phyloP scores from a whole-genome alignment of 345 rosid genomes.

The Hirschfeldia incana region DNA sequence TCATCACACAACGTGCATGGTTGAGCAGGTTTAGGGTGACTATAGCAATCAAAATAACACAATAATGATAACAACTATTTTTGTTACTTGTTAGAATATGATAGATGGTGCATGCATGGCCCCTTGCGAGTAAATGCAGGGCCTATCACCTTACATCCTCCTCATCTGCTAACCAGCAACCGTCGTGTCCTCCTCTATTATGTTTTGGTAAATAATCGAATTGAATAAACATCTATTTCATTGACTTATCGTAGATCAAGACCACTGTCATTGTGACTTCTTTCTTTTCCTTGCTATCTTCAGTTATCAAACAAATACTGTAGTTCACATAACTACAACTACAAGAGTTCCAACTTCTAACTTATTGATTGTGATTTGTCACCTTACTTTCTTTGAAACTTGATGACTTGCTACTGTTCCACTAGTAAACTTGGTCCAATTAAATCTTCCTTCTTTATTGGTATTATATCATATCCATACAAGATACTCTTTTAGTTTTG shows the following conservation, averaged over 20 bases:
- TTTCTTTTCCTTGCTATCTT: no score
- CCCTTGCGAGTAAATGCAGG: slow-evolving; percentile 25
- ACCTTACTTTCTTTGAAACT: slow-evolving; percentile 21
- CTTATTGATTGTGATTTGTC: slow-evolving; percentile 34
- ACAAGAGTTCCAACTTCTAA: slow-evolving; percentile 27
- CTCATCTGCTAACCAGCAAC: slow-evolving; percentile 34
- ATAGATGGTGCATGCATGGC: slow-evolving; percentile 22
- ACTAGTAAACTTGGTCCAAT: not conserved
- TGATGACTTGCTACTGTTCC: not conserved
- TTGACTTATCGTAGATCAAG: not conserved
- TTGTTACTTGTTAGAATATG: not conserved
- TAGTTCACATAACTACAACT: not conserved
- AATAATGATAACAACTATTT: not conserved
- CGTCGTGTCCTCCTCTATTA: not conserved
- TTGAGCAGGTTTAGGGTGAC: not conserved
- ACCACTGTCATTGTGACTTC: not conserved
- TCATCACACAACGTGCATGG: not conserved
- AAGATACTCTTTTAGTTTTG: no score
- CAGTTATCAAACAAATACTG: no score
- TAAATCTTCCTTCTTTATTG: not conserved
- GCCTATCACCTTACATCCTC: slow-evolving; percentile 12
- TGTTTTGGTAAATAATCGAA: not conserved
- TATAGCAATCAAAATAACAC: not conserved
- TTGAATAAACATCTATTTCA: not conserved
- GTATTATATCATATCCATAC: no score